Conservation (phyloP, 176 grass and related monocot genomes). For the Phoenix roebelenii region DNA sequence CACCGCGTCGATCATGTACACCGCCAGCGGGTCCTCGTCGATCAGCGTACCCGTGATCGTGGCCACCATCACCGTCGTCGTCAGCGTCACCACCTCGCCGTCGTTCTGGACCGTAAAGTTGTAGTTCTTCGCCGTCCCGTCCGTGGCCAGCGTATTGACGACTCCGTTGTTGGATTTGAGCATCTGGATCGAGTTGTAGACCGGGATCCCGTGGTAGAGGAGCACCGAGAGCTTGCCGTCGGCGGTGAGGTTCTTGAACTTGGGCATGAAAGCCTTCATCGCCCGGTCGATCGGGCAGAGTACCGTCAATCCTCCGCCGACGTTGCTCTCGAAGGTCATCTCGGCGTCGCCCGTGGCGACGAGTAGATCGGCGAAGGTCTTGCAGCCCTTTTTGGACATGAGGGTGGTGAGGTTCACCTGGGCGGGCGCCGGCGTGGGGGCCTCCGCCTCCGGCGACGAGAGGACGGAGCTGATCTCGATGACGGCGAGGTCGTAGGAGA, state of each 20-base stretch:
- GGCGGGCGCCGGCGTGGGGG: constrained; percentile 24
- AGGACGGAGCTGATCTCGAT: background rate
- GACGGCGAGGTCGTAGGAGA: too few relatives aligned
- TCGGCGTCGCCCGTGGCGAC: constrained; percentile 28
- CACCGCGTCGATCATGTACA: constrained; percentile 52
- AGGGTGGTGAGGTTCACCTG: constrained; percentile 52
- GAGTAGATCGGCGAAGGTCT: constrained; percentile 59
- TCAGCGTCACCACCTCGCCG: constrained; percentile 61
- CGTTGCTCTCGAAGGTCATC: constrained; percentile 43
- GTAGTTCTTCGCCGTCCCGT: constrained; percentile 50
- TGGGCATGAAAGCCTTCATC: constrained; percentile 40
- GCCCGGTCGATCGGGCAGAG: constrained; percentile 71
- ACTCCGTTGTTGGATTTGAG: constrained; percentile 76
- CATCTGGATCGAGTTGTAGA: constrained; percentile 45
- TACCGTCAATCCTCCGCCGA: constrained; percentile 28
- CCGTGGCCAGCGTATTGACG: constrained; percentile 83
- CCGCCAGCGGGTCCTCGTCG: constrained; percentile 46
- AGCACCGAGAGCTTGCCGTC: constrained; percentile 53
- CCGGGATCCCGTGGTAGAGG: constrained; percentile 69
- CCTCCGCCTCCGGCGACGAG: background rate
- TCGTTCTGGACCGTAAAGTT: constrained; percentile 77
- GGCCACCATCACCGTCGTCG: constrained; percentile 25
- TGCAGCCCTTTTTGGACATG: constrained; percentile 67
- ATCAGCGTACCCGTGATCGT: constrained; percentile 15
- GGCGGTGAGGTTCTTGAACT: constrained; percentile 62